A percentile compares a stretch with the other conserved stretches of the same genome.
Evolutionary conservation across 257 asterid genomes (phyloP).

Genomic region (Rehmannia glutinosa): DNA sequence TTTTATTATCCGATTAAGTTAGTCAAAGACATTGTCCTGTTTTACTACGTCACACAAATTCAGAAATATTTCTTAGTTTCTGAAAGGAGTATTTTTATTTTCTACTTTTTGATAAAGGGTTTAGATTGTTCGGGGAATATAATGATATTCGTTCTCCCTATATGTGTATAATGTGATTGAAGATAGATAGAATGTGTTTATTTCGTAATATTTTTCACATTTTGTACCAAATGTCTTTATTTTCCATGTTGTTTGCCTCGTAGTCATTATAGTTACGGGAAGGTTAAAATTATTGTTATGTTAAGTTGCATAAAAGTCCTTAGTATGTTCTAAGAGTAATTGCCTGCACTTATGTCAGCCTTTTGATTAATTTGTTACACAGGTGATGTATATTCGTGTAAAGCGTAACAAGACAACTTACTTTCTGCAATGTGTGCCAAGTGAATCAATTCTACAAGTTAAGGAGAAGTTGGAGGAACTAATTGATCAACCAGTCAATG

Average conservation of each 20-base stretch:
- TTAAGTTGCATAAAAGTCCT: not conserved
- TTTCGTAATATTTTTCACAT: not conserved
- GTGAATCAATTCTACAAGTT: slow-evolving; percentile 65
- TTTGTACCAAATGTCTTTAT: not conserved
- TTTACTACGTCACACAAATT: not conserved
- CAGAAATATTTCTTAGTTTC: not conserved
- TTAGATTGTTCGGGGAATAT: not conserved
- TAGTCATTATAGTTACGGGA: not conserved
- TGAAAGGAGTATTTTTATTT: not conserved
- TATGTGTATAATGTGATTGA: slow-evolving; percentile 5
- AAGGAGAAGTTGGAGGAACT: slow-evolving; percentile 87
- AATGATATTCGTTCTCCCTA: not conserved
- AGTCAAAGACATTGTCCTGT: not conserved
- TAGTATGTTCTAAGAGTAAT: not conserved
- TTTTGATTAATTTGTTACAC: slow-evolving; percentile 23
- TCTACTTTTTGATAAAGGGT: not conserved
- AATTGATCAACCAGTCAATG: slow-evolving; percentile 64
- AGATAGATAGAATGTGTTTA: slow-evolving; percentile 1
- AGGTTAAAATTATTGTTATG: not conserved
- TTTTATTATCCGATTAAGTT: not conserved
- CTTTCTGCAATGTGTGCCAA: slow-evolving; percentile 84
- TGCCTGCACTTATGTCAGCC: not conserved
- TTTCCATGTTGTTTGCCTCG: not conserved
- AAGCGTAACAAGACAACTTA: slow-evolving; percentile 86
- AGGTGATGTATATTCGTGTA: slow-evolving; percentile 90